phyloP scores from a whole-genome alignment of 345 rosid species.

The Linum trigynum region DNA sequence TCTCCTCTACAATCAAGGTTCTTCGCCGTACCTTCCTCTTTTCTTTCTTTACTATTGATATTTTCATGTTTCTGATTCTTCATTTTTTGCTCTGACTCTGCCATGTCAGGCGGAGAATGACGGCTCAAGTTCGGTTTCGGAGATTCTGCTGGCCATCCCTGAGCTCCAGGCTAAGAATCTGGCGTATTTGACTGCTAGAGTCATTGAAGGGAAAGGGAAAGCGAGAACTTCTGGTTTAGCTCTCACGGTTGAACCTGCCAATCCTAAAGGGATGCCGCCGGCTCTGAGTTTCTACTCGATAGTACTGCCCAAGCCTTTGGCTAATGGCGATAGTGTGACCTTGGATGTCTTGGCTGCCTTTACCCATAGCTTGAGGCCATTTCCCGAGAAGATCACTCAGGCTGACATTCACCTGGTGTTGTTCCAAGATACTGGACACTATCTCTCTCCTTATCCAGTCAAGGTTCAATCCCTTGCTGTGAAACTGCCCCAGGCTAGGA shows the following conservation, averaged over 20 bases:
- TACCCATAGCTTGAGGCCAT: constrained; percentile 51
- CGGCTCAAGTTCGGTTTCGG: constrained; percentile 58
- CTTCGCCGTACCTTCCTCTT: background rate
- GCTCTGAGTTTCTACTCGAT: constrained; percentile 50
- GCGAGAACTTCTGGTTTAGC: constrained; percentile 28
- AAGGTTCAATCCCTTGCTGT: constrained; percentile 62
- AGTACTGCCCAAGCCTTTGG: constrained; percentile 46
- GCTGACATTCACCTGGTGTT: constrained; percentile 80
- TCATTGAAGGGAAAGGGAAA: constrained; percentile 66
- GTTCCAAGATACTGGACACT: constrained; percentile 67
- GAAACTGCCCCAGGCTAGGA: constrained; percentile 60
- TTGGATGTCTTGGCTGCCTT: constrained; percentile 55
- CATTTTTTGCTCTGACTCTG: constrained; percentile 2
- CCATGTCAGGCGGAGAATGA: constrained; percentile 50
- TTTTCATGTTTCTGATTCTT: background rate
- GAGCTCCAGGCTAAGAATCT: constrained; percentile 56
- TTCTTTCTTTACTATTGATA: background rate
- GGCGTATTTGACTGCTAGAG: constrained; percentile 50
- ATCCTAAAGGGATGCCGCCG: constrained; percentile 48
- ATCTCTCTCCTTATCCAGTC: constrained; percentile 64
- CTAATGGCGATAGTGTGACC: constrained; percentile 49
- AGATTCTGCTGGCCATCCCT: constrained; percentile 60
- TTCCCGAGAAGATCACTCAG: constrained; percentile 84
- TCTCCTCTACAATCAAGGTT: constrained; percentile 66
- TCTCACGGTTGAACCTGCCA: constrained; percentile 38